phyloP scores from a whole-genome alignment of 78 protist species.

The Isochrysis galbana region DNA sequence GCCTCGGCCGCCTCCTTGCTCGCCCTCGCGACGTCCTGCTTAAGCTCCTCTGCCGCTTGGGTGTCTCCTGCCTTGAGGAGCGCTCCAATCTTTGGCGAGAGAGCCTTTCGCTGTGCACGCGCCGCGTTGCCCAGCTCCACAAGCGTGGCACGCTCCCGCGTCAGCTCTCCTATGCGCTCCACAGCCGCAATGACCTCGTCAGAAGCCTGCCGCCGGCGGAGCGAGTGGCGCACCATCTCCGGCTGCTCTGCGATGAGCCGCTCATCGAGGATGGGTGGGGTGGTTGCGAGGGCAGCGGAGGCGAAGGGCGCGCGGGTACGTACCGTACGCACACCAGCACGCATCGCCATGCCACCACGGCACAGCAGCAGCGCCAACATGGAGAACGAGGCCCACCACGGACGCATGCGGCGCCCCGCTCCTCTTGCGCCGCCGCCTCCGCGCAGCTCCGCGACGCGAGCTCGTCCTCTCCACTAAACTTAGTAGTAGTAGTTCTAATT shows the following conservation, averaged over 20 bases:
- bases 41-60: not conserved
- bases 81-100: slow-evolving; percentile 14
- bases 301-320: not conserved
- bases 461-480: too few relatives aligned
- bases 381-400: too few relatives aligned
- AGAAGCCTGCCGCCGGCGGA: not conserved
- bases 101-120: not conserved
- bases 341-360: too few relatives aligned
- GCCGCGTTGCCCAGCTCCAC: too few relatives aligned
- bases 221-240: not conserved
- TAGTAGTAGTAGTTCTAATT: too few relatives aligned
- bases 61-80: not conserved
- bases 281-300: not conserved
- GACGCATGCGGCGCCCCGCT: too few relatives aligned
- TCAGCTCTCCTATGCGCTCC: slow-evolving; percentile 1
- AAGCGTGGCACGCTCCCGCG: too few relatives aligned
- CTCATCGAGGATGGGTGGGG: slow-evolving; percentile 4
- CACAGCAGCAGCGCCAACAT: too few relatives aligned
- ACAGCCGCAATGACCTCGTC: not conserved
- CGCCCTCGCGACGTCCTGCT: not conserved
- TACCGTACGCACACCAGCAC: too few relatives aligned
- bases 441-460: too few relatives aligned
- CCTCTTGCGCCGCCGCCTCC: too few relatives aligned
- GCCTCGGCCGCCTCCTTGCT: not conserved
- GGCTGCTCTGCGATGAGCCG: not conserved